Base-by-base conservation (phyloP, 257 asterid species). In the Solanum raphanifolium region DNA sequence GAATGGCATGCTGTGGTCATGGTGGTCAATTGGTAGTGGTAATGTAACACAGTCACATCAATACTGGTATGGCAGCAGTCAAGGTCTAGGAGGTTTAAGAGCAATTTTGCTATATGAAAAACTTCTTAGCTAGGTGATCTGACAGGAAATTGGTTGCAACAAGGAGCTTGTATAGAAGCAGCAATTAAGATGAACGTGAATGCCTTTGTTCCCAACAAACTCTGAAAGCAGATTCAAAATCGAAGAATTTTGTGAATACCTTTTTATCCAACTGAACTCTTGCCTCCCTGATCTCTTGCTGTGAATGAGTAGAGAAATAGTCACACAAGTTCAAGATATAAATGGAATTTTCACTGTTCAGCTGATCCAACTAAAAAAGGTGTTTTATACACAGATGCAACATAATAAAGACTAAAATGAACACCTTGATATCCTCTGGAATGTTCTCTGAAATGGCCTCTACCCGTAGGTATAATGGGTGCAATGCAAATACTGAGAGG, bases 401-500 rank as follows among this genome's bases (percentile, higher is more conserved):
- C 12, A 41, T 72, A 79, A 86, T 71, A 46, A 87, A 31, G 46
- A 83, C 55, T 69, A 81, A 74, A 87, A 87, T 66, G 12, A 88
- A 52, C 66, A 95, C 99, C 98, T 88, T 88, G 91, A 96, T 94
- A 90, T 93, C 96, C 82, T 92, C 91, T 3, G 98, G 92, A 89
- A 95, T 89, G 84, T 89, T 90, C 62, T 90, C 92, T 3, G 99
- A 89, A 85, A 97, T 97, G 65, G 96, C 95, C 90, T 97, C 95
- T 84, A 97, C 98, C 90, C 99, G 92, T 62, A 97, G 94, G 93
- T 97, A 97, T 86, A 97, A 93, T n/a, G 99, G 99, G 94, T 97
- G 99, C 93, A 97, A 58, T 43, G 99, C 99, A 91, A 94, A 97
- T 88, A 97, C 99, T 27, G 99, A 97, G 83, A 97, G 99, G 84